A percentile compares a stretch with the other conserved stretches of the same genome.
phyloP scores from a whole-genome alignment of 768 basidiomycete genomes.

The Xerocomellus dryophilus region DNA sequence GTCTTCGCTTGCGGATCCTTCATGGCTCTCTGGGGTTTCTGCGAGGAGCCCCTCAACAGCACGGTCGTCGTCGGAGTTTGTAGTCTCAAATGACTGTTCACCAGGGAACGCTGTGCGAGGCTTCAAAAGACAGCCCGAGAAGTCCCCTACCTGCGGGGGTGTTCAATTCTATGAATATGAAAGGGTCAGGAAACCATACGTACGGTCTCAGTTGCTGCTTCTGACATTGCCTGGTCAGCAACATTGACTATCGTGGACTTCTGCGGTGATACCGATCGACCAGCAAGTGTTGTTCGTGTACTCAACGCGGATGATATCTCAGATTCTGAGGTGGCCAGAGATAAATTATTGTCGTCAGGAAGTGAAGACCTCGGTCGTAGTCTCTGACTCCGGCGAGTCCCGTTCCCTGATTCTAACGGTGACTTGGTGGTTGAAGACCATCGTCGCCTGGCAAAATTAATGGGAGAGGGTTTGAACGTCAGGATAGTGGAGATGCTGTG shows the following conservation, averaged over 20 bases:
- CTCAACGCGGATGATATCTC: slow-evolving; percentile 29
- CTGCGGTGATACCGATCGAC: slow-evolving; percentile 35
- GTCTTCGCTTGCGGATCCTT: slow-evolving; percentile 31
- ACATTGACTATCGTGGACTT: slow-evolving; percentile 24
- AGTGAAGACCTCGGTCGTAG: slow-evolving; percentile 32
- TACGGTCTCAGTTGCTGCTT: slow-evolving; percentile 30
- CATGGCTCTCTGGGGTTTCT: slow-evolving; percentile 32
- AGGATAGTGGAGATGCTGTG: slow-evolving; percentile 39
- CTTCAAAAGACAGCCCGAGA: slow-evolving; percentile 24
- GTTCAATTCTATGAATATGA: slow-evolving; percentile 31
- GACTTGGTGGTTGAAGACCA: slow-evolving; percentile 48
- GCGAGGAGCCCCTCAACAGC: slow-evolving; percentile 32
- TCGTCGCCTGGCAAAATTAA: slow-evolving; percentile 58
- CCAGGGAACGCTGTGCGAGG: slow-evolving; percentile 27
- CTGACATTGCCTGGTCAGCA: slow-evolving; percentile 23
- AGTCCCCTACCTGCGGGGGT: slow-evolving; percentile 29
- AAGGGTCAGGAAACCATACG: slow-evolving; percentile 28
- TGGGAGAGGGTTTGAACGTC: slow-evolving; percentile 61
- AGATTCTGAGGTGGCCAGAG: slow-evolving; percentile 24
- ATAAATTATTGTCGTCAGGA: slow-evolving; percentile 32
- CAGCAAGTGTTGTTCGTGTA: slow-evolving; percentile 31
- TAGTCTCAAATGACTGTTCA: slow-evolving; percentile 33
- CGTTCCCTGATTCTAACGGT: slow-evolving; percentile 33
- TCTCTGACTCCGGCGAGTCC: slow-evolving; percentile 35
- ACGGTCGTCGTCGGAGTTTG: slow-evolving; percentile 38